These are phyloP conservation scores for Leucaena leucocephala DNA, from an alignment of 306 rosid species.

Conservation along the genomic window DNA sequence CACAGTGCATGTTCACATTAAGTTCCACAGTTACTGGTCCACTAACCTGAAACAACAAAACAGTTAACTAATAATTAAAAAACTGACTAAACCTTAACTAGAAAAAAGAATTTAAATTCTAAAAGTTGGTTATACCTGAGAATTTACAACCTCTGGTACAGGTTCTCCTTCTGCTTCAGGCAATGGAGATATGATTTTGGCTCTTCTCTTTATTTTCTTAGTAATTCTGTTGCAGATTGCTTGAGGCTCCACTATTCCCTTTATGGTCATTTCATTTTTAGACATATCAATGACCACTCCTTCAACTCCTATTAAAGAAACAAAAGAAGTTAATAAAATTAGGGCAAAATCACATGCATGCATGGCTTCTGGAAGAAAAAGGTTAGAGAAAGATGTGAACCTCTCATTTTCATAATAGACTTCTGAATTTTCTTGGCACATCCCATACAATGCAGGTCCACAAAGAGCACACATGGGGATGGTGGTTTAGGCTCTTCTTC, in stretches of 20 bases:
- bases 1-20: conserved; percentile 93
- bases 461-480: conserved; percentile 62
- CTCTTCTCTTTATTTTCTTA: conserved; percentile 68
- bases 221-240: conserved; percentile 64
- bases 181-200: conserved; percentile 71
- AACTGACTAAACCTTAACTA: not conserved
- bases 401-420: conserved; percentile 67
- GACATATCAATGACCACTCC: conserved; percentile 64
- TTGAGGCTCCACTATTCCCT: conserved; percentile 84
- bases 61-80: conserved; percentile 8
- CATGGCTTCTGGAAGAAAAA: not conserved
- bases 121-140: conserved; percentile 55
- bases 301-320: conserved; percentile 66
- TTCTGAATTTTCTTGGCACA: conserved; percentile 88
- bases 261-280: conserved; percentile 79
- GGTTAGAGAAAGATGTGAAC: conserved; percentile 32
- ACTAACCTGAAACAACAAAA: conserved; percentile 55
- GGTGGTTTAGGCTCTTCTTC: conserved; percentile 71
- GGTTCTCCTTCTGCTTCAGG: conserved; percentile 83
- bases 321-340: not conserved
- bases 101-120: not conserved
- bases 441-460: conserved; percentile 87
- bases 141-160: conserved; percentile 75
- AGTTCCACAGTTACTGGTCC: conserved; percentile 78
- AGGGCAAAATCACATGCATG: not conserved